Conservation (phyloP, 805 yeast genomes). For the Cyberlindnera euphorbiae region DNA sequence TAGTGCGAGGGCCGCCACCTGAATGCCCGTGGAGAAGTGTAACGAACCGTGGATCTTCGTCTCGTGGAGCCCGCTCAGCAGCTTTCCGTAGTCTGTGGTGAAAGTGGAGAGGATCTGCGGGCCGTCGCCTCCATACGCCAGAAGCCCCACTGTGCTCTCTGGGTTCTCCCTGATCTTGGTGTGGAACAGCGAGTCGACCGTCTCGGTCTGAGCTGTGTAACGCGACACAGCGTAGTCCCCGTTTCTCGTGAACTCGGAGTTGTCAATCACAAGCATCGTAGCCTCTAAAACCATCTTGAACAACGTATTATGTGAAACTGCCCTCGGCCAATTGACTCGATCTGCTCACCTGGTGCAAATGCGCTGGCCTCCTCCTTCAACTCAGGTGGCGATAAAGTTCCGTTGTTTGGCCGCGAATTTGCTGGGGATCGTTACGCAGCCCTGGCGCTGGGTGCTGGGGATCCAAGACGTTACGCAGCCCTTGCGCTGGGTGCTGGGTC, state of each 20-base stretch:
- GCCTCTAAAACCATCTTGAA: conserved; percentile 85
- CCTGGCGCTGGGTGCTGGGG: too few species aligned
- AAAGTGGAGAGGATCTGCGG: conserved; percentile 87
- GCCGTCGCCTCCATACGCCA: conserved; percentile 82
- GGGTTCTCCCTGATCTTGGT: conserved; percentile 86
- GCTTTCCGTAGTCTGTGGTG: conserved; percentile 81
- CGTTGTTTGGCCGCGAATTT: too few species aligned
- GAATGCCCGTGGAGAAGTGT: conserved; percentile 78
- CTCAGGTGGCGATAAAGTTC: too few species aligned
- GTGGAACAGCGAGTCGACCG: conserved; percentile 82
- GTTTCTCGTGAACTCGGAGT: conserved; percentile 92
- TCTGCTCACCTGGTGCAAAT: too few species aligned
- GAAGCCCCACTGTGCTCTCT: conserved; percentile 87
- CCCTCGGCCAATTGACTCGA: too few species aligned
- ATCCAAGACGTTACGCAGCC: too few species aligned
- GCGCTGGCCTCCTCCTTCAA: too few species aligned
- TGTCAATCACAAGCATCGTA: conserved; percentile 90
- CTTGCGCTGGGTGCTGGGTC: too few species aligned
- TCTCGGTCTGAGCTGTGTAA: conserved; percentile 87
- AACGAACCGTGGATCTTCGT: conserved; percentile 63
- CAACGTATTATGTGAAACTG: background rate
- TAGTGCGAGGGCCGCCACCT: conserved; percentile 88
- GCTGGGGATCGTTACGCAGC: too few species aligned
- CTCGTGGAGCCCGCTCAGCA: conserved; percentile 79
- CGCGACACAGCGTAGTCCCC: conserved; percentile 90